Percentiles rank a stretch among this genome's conserved stretches.
phyloP scores from a whole-genome alignment of 2,329 filamentous ascomycete species.

The Fusarium buxicola region DNA sequence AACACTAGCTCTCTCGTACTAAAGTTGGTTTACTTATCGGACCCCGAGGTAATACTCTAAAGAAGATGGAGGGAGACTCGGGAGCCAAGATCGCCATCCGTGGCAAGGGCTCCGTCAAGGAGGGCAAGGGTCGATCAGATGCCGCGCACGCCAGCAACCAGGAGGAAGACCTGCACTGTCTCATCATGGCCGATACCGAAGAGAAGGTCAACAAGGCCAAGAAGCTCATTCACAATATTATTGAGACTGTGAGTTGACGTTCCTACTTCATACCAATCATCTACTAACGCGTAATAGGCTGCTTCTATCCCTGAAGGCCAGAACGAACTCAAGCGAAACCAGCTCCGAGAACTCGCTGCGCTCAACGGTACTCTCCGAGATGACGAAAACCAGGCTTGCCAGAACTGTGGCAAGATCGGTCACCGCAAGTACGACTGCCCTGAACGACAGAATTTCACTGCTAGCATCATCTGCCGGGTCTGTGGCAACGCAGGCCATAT shows the following conservation, averaged over 20 bases:
- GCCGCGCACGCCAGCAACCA: constrained; percentile 99
- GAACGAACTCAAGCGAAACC: constrained; percentile 98
- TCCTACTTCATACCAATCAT: background rate
- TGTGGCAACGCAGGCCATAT: constrained; percentile 99
- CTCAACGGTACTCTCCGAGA: constrained; percentile 99
- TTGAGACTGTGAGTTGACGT: constrained; percentile 83
- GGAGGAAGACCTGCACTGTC: constrained; percentile 97
- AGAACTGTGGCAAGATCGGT: constrained; percentile 99
- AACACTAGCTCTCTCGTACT: constrained; percentile 89
- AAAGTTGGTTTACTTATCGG: constrained; percentile 99
- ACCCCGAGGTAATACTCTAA: constrained; percentile 98
- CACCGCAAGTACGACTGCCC: constrained; percentile 99
- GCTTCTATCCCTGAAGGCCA: constrained; percentile 98
- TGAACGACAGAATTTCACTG: constrained; percentile 97
- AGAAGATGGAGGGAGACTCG: constrained; percentile 99
- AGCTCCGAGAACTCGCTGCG: constrained; percentile 95
- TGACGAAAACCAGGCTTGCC: constrained; percentile 98
- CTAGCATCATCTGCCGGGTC: constrained; percentile 98
- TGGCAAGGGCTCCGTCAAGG: constrained; percentile 99
- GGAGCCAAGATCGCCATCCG: constrained; percentile 99
- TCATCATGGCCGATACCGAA: constrained; percentile 99
- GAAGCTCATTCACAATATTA: constrained; percentile 97
- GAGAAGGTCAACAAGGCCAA: constrained; percentile 99
- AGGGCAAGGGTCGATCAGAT: constrained; percentile 98
- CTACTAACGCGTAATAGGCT: constrained; percentile 68